phyloP scores from a whole-genome alignment of 176 grass and related monocot species.

The Bromus sterilis region DNA sequence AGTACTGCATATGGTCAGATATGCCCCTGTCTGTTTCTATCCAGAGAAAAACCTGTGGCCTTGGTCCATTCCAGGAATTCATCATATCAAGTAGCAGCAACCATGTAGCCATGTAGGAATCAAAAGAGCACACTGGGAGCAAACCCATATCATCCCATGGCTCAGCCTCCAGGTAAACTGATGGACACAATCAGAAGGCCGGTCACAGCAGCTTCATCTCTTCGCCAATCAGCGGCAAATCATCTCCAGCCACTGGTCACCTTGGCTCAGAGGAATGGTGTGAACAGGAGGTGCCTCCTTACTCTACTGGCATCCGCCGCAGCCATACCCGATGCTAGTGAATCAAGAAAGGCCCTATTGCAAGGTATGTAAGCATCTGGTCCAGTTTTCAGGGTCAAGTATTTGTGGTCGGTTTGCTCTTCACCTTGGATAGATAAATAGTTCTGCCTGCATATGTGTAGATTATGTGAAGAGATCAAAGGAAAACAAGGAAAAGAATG shows the following conservation, averaged over 20 bases:
- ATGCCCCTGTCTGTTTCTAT: neutral
- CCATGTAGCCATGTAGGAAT: neutral
- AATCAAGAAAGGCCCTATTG: constrained; percentile 68
- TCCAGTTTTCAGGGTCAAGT: neutral
- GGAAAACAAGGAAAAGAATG: constrained; percentile 84
- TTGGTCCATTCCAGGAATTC: constrained; percentile 3
- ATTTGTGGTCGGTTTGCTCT: neutral
- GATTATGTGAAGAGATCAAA: constrained; percentile 81
- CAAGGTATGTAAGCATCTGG: constrained; percentile 39
- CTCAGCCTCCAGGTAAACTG: constrained; percentile 8
- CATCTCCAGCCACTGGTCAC: constrained; percentile 13
- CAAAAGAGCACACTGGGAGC: neutral
- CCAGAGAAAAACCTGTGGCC: constrained; percentile 26
- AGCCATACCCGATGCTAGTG: constrained; percentile 42
- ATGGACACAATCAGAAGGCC: constrained; percentile 24
- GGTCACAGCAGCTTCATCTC: constrained; percentile 18
- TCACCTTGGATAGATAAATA: neutral
- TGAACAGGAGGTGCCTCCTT: constrained; percentile 55
- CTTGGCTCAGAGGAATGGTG: constrained; percentile 31
- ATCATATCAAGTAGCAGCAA: constrained; percentile 2
- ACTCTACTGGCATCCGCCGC: constrained; percentile 46
- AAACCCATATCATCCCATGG: neutral
- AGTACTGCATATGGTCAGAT: neutral
- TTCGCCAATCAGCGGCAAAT: constrained; percentile 17
- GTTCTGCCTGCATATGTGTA: neutral